Conservation (phyloP, 352 stramenopile genomes). For the Pythium vanterpoolii region DNA sequence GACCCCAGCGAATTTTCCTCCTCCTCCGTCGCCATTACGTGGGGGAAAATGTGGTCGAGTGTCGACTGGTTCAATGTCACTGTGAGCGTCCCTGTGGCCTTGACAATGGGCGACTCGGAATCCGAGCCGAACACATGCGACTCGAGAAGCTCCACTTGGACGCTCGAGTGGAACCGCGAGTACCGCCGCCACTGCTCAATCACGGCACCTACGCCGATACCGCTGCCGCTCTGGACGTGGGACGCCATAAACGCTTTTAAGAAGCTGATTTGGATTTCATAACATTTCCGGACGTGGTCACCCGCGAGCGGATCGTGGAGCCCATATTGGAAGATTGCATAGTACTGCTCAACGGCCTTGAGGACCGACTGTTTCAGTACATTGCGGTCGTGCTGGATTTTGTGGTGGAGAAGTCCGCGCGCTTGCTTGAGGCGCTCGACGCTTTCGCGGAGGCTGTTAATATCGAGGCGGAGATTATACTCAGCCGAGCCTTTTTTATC, state of each 20-base stretch:
- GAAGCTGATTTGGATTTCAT: constrained; percentile 53
- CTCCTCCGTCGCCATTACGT: constrained; percentile 26
- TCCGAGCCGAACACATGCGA: constrained; percentile 43
- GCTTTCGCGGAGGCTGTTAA: constrained; percentile 54
- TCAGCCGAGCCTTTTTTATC: constrained; percentile 61
- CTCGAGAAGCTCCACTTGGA: constrained; percentile 34
- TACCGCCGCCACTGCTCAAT: constrained; percentile 66
- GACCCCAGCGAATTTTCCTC: constrained; percentile 52
- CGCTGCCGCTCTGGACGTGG: constrained; percentile 38
- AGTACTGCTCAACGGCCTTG: constrained; percentile 64
- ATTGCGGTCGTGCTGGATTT: constrained; percentile 38
- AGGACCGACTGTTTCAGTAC: constrained; percentile 32
- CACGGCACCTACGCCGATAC: constrained; percentile 33
- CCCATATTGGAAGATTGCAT: constrained; percentile 51
- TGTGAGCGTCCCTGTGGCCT: constrained; percentile 34
- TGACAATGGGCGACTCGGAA: constrained; percentile 43
- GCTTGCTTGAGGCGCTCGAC: constrained; percentile 48
- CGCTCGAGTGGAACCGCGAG: constrained; percentile 43
- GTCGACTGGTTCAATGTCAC: constrained; percentile 51
- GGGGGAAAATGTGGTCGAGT: constrained; percentile 66
- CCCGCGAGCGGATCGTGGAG: constrained; percentile 45
- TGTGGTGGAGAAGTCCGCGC: constrained; percentile 42
- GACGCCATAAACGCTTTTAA: constrained; percentile 45
- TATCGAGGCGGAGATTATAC: constrained; percentile 65
- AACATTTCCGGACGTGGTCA: constrained; percentile 35